Conservation (phyloP, 2,329 filamentous ascomycete species). For the Allantophomopsis cytisporea region DNA sequence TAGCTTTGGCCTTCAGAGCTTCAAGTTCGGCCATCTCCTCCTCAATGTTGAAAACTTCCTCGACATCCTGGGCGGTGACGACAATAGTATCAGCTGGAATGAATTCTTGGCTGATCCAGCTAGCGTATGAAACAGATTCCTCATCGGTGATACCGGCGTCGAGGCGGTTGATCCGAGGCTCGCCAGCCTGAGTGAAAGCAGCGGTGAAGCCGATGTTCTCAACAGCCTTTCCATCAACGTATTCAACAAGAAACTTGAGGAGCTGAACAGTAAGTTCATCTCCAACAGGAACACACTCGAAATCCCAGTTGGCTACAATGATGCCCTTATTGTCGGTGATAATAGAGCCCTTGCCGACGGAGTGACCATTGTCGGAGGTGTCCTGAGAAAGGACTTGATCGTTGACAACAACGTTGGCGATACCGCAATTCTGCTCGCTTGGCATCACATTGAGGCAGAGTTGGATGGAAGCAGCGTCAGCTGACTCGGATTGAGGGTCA, state of each 20-base stretch:
- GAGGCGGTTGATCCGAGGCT: background rate
- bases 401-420: constrained; percentile 32
- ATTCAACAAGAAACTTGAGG: constrained; percentile 28
- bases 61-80: constrained; percentile 18
- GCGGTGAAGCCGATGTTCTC: constrained; percentile 25
- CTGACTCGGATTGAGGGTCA: background rate
- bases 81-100: constrained; percentile 5
- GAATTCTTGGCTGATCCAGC: background rate
- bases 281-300: constrained; percentile 29
- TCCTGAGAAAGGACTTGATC: constrained; percentile 26
- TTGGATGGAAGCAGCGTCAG: constrained; percentile 3
- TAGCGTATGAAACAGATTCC: background rate
- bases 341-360: constrained; percentile 26
- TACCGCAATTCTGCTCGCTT: constrained; percentile 29
- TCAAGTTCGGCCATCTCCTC: constrained; percentile 30
- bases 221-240: constrained; percentile 25
- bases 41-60: constrained; percentile 22
- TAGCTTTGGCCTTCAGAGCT: constrained; percentile 25
- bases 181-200: constrained; percentile 28
- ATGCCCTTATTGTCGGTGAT: constrained; percentile 22
- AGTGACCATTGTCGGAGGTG: constrained; percentile 16
- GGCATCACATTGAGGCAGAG: constrained; percentile 30
- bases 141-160: background rate
- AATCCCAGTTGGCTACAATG: constrained; percentile 30
- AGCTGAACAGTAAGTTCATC: constrained; percentile 26